Percentiles rank a stretch among this genome's conserved stretches.
phyloP scores from a whole-genome alignment of 2,329 filamentous ascomycete species.

The Magnaporthales sp. region DNA sequence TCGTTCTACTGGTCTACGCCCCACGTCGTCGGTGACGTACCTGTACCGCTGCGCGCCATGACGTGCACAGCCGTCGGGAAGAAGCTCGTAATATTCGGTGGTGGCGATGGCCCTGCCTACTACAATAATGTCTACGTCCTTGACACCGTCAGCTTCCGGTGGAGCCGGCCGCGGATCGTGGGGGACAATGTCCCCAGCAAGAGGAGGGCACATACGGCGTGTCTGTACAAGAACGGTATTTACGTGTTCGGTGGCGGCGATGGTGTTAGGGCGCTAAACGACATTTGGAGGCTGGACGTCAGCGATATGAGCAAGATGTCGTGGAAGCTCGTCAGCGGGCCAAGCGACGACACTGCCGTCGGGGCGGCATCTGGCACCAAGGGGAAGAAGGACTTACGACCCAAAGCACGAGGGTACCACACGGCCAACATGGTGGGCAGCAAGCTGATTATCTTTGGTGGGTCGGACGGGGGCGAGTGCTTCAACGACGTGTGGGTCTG shows the following conservation, averaged over 20 bases:
- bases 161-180: conserved; percentile 52
- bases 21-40: conserved; percentile 55
- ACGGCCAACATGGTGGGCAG: conserved; percentile 65
- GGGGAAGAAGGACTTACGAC: conserved; percentile 30
- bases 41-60: conserved; percentile 59
- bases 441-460: conserved; percentile 64
- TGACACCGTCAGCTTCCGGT: conserved; percentile 62
- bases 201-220: conserved; percentile 61
- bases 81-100: conserved; percentile 62
- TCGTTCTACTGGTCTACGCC: conserved; percentile 61
- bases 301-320: conserved; percentile 58
- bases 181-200: conserved; percentile 51
- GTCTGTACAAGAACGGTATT: conserved; percentile 61
- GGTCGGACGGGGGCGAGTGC: conserved; percentile 62
- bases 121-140: conserved; percentile 66
- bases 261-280: conserved; percentile 60
- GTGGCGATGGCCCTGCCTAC: conserved; percentile 61
- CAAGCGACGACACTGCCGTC: conserved; percentile 14
- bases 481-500: conserved; percentile 69
- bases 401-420: conserved; percentile 61
- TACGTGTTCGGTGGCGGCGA: conserved; percentile 67
- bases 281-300: conserved; percentile 65
- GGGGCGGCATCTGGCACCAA: conserved; percentile 8
- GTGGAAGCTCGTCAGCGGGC: conserved; percentile 54
- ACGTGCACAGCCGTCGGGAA: conserved; percentile 62